Base-by-base conservation (phyloP, 306 rosid species). In the Inga leiocalycina region DNA sequence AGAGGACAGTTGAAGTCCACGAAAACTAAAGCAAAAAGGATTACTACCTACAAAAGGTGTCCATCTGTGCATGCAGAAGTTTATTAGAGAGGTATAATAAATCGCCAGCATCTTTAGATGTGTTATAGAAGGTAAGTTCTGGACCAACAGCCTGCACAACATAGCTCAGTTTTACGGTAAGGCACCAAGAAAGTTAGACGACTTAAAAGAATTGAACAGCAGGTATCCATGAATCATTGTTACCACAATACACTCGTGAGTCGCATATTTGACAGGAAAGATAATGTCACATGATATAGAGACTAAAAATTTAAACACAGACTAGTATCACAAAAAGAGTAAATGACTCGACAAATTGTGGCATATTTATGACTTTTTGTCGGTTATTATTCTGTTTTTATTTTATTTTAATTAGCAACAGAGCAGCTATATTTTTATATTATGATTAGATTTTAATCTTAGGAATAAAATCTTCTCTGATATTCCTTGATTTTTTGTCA, bases 41-140 rank as follows among this genome's bases (percentile, higher is more conserved):
- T 46, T 49, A 35, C 84, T 74, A 90, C 99, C 99, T 92, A 92
- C 93, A 91, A 87, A 90, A 93, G 76, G 90, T 93, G 91, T 96
- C 99, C 94, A 96, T 84, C 78, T 94, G 93, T 34, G 92, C 97
- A 79, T 92, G 97, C 85, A 96, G 82, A 84, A 96, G 93, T 87
- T 96, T 92, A 85, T 94, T 94, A 32, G 95, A 88, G 81, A 92
- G 91, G 80, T 87, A 62, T 68, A 67, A 84, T 41, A 89, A 87
- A 71, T 88, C 91, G 74, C 93, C 98, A 19, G 90, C 89, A 85
- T 91, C 91, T 84, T 89, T 88, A 43, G 99, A 90, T 51, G 94
- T 86, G 85, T 89, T 93, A 82, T 91, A 92, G 82, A 96, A 96
- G 44, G 98, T 92, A 80, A 96, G 94, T 90, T 91, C 99, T 34